These are phyloP conservation scores for Colletotrichum limetticola DNA, from an alignment of 2,329 filamentous ascomycete species.

Conservation along the genomic window DNA sequence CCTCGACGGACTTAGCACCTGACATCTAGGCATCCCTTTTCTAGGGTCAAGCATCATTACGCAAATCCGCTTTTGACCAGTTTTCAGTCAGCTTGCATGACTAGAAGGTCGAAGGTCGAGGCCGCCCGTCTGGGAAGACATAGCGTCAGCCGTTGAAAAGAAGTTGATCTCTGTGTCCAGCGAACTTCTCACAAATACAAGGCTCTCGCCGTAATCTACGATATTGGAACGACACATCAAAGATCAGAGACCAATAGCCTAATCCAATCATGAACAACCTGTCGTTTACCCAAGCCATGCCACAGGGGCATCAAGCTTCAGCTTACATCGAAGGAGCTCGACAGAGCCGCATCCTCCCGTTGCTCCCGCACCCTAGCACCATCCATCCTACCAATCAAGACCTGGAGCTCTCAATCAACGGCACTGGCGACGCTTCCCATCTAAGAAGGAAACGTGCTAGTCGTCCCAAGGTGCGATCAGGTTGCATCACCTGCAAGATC, in stretches of 20 bases:
- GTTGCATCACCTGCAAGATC: conserved; percentile 39
- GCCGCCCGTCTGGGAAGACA: too few relatives aligned
- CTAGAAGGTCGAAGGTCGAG: too few relatives aligned
- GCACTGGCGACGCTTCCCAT: too few relatives aligned
- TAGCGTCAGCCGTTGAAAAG: too few relatives aligned
- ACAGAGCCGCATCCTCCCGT: background rate
- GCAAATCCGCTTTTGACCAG: background rate
- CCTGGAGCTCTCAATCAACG: background rate
- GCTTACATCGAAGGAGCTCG: background rate
- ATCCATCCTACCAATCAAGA: background rate
- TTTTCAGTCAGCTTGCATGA: background rate
- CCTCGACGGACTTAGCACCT: background rate
- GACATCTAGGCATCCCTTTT: background rate
- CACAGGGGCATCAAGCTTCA: background rate
- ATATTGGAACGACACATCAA: background rate
- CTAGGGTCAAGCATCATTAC: background rate
- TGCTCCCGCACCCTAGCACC: background rate
- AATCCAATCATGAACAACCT: background rate
- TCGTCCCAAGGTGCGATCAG: conserved; percentile 34
- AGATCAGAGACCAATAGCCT: background rate
- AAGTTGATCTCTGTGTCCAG: background rate
- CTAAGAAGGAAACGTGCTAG: conserved; percentile 27
- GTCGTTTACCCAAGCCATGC: background rate
- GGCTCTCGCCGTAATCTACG: background rate
- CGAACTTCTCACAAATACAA: background rate